Base-by-base conservation (phyloP, 1,284 basidiomycete genomes). In the Phenoliferia sp. region DNA sequence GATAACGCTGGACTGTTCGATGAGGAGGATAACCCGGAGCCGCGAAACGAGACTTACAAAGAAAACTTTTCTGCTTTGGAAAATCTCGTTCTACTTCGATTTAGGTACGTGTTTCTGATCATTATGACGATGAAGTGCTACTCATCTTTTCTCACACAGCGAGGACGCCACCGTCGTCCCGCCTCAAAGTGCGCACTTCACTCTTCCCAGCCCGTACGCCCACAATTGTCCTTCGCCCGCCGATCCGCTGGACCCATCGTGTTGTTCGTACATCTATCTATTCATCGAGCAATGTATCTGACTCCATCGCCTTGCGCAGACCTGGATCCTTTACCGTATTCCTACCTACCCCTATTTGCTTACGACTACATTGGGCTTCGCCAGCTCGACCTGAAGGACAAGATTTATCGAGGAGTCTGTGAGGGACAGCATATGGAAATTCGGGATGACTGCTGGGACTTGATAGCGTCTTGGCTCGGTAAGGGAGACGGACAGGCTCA, bases 341-440 rank as follows among this genome's bases (percentile, higher is more conserved):
- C 83, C 28, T 74, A 80, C 62, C 92, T 94, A 74, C 85, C 85
- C 7, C 80, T 96, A 50, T 99, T 96, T 79, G 77, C 76, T 2
- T 85, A 92, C 62, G 91, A 99, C 78, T 92, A 91, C 85, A 91
- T 98, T 70, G 95, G 95, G 1, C 80, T 99, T 54, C 83, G 85
- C 29, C 77, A 80, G 61, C 83, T 99, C 58, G 89, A 96, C 76
- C 83, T 90, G 75, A 80, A 82, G 7, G 88, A 87, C 3, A 82
- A 79, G 2, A 82, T 96, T n/a, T 74, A 83, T 17, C 80, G 91
- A 34, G 83, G 83, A 61, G 83, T 83, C 33, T 97, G 94, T 77
- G 83, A 87, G 33, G 90, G 90, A 10, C 83, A 84, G 74, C 93
- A 96, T 78, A 95, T 97, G 94, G 83, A 90, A 65, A 80, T 96